These are phyloP conservation scores for Diatrype stigma DNA, from an alignment of 2,329 filamentous ascomycete genomes.

Conservation along the genomic window DNA sequence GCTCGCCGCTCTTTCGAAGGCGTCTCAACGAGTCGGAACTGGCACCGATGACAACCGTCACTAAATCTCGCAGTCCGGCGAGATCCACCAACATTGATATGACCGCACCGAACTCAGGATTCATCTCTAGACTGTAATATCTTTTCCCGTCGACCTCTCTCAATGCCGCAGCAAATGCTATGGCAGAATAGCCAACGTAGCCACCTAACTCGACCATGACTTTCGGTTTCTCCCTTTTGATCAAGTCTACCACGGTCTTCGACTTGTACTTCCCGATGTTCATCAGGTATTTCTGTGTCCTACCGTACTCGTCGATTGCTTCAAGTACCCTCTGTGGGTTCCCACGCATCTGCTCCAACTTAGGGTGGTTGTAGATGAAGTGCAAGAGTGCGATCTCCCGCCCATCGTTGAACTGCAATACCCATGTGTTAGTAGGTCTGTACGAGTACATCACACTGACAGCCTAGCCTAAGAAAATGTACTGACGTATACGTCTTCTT, in stretches of 20 bases:
- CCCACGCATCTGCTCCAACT: slow-evolving; percentile 59
- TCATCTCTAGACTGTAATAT: slow-evolving; percentile 71
- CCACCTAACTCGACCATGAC: slow-evolving; percentile 75
- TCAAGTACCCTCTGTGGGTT: slow-evolving; percentile 60
- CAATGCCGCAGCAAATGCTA: slow-evolving; percentile 67
- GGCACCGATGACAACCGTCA: slow-evolving; percentile 66
- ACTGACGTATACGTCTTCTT: slow-evolving; percentile 36
- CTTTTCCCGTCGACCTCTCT: slow-evolving; percentile 57
- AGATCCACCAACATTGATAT: slow-evolving; percentile 66
- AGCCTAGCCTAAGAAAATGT: too few species aligned
- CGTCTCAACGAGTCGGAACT: slow-evolving; percentile 62
- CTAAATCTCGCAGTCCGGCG: slow-evolving; percentile 66
- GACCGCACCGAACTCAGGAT: slow-evolving; percentile 69
- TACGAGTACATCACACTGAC: too few species aligned
- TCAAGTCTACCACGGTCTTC: slow-evolving; percentile 64
- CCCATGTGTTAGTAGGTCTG: too few species aligned
- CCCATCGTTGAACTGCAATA: slow-evolving; percentile 58
- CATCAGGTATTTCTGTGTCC: slow-evolving; percentile 69
- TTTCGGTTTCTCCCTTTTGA: slow-evolving; percentile 60
- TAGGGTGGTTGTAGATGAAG: slow-evolving; percentile 59
- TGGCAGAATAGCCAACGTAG: slow-evolving; percentile 77
- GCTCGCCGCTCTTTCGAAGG: slow-evolving; percentile 47
- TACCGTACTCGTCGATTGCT: slow-evolving; percentile 66
- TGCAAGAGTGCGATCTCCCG: slow-evolving; percentile 70
- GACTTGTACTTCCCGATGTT: slow-evolving; percentile 76